Evolutionary conservation across 139 green algal genomes (phyloP).

Genomic region (Chlamydomonas sp.): DNA sequence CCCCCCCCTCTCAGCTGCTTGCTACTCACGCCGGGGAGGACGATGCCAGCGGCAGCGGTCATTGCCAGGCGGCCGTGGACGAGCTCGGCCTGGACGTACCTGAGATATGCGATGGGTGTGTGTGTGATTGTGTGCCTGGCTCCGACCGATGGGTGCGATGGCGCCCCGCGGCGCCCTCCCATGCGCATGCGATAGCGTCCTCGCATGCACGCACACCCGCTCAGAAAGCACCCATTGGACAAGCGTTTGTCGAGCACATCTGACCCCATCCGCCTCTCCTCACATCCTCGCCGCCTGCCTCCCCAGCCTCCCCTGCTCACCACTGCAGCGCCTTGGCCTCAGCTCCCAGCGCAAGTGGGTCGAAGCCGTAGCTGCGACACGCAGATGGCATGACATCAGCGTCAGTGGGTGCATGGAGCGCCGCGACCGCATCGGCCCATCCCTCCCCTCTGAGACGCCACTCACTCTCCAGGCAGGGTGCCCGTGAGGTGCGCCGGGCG

Average conservation of each 20-base stretch:
- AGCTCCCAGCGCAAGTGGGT: slow-evolving; percentile 10
- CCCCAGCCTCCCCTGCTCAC: neutral
- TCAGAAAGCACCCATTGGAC: no score
- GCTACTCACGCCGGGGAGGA: slow-evolving; percentile 57
- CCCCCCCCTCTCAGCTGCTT: neutral
- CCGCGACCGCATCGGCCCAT: neutral
- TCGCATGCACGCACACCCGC: neutral
- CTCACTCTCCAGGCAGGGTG: slow-evolving; percentile 13
- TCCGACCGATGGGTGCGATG: neutral
- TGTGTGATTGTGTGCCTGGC: neutral
- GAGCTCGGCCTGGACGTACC: slow-evolving; percentile 77
- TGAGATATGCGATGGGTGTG: slow-evolving; percentile 20
- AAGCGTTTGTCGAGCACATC: neutral
- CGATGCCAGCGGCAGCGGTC: slow-evolving; percentile 77
- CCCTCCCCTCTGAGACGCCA: neutral
- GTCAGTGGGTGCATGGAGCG: neutral
- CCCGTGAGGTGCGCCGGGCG: slow-evolving; percentile 2
- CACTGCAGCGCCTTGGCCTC: slow-evolving; percentile 12
- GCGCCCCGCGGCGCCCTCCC: neutral
- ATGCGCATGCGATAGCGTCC: neutral
- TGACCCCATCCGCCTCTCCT: neutral
- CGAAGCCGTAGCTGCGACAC: slow-evolving; percentile 14
- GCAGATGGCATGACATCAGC: neutral
- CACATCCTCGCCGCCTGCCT: neutral
- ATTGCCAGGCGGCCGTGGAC: slow-evolving; percentile 83